Conservation (phyloP, 169 alveolate species). For the Perkinsus marinus region DNA sequence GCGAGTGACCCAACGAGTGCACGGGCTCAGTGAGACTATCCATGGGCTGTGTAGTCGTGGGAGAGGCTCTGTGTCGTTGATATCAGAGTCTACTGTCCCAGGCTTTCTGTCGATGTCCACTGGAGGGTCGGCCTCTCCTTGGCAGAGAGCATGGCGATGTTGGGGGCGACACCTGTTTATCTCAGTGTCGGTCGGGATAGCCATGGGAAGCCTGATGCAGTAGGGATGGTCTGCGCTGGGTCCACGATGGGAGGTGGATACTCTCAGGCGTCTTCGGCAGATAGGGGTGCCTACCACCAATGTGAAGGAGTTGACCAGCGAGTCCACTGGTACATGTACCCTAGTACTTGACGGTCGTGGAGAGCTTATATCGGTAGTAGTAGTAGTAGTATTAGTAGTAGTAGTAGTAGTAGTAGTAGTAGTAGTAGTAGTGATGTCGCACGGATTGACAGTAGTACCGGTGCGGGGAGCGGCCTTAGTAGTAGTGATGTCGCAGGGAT, state of each 20-base stretch:
- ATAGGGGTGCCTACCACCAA: background rate
- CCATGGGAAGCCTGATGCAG: background rate
- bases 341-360: background rate
- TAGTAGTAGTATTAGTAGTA: too few relatives aligned
- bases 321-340: background rate
- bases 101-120: background rate
- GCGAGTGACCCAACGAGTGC: background rate
- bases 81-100: background rate
- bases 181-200: background rate
- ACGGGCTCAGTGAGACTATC: background rate
- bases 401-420: too few relatives aligned
- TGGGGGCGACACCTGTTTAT: background rate
- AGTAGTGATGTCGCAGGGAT: too few relatives aligned
- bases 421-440: too few relatives aligned
- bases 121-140: background rate
- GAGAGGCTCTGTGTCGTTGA: background rate
- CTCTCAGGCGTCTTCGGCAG: background rate
- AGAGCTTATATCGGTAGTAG: background rate
- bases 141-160: background rate
- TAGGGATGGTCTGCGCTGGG: background rate
- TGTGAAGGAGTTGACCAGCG: background rate
- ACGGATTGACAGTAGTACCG: too few relatives aligned
- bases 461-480: too few relatives aligned
- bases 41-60: background rate
- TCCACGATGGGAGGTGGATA: background rate